Evolutionary conservation across 2,329 filamentous ascomycete genomes (phyloP).

Genomic region (Botrytis tulipae): DNA sequence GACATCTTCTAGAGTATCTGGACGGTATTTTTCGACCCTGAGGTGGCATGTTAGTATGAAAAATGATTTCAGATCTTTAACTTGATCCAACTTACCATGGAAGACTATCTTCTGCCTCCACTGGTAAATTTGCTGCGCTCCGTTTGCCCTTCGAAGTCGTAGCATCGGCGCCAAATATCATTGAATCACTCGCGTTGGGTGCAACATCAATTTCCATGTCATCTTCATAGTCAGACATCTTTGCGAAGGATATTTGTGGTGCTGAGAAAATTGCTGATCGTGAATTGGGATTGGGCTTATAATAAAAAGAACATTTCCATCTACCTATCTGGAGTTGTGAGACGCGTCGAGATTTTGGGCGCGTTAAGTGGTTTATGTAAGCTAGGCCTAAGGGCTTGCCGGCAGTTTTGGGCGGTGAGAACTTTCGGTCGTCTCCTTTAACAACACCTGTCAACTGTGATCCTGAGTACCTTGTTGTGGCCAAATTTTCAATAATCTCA

Average conservation of each 20-base stretch:
- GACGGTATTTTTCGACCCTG: conserved; percentile 97
- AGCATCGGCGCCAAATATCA: conserved; percentile 72
- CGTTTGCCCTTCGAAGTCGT: conserved; percentile 82
- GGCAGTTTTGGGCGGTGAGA: conserved; percentile 3
- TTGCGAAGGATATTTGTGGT: conserved; percentile 22
- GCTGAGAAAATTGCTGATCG: background rate
- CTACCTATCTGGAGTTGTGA: background rate
- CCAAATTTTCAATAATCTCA: background rate
- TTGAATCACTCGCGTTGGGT: conserved; percentile 48
- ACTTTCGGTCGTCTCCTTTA: background rate
- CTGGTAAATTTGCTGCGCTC: conserved; percentile 85
- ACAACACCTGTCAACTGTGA: background rate
- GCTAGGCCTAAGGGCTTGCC: background rate
- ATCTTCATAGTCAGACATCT: conserved; percentile 58
- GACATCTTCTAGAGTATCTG: conserved; percentile 83
- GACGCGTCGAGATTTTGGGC: conserved; percentile 20
- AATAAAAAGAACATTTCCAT: background rate
- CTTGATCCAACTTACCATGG: conserved; percentile 65
- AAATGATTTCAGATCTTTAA: too few species aligned
- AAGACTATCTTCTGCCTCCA: conserved; percentile 89
- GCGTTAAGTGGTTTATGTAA: conserved; percentile 23
- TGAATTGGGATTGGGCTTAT: background rate
- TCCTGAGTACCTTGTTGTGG: background rate
- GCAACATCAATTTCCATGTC: conserved; percentile 66
- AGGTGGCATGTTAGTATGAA: conserved; percentile 23